Conservation (phyloP, 768 basidiomycete species). For the Russula abietina region DNA sequence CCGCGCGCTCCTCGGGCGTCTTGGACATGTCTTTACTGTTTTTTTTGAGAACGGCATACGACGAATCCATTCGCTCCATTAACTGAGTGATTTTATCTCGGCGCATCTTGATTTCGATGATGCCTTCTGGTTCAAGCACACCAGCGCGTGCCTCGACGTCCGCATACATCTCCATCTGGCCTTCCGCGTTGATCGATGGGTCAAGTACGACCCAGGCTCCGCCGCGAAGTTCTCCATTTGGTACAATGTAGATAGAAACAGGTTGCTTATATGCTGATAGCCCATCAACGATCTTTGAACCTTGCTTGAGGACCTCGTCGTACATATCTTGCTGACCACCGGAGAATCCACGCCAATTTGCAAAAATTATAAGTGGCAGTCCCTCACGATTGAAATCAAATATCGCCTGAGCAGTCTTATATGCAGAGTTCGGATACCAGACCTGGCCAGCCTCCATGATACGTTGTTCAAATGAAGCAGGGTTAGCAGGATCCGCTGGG, state of each 20-base stretch:
- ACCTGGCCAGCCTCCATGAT: slow-evolving; percentile 99
- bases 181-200: slow-evolving; percentile 88
- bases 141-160: slow-evolving; percentile 94
- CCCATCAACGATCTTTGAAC: slow-evolving; percentile 98
- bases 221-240: slow-evolving; percentile 96
- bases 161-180: slow-evolving; percentile 98
- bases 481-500: slow-evolving; percentile 97
- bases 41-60: slow-evolving; percentile 74
- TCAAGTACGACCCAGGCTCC: slow-evolving; percentile 99
- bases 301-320: slow-evolving; percentile 94
- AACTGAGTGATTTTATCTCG: slow-evolving; percentile 83
- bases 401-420: slow-evolving; percentile 99
- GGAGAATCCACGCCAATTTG: slow-evolving; percentile 99
- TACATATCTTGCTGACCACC: slow-evolving; percentile 99
- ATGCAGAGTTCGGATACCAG: slow-evolving; percentile 99
- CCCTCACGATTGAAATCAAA: slow-evolving; percentile 98
- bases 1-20: slow-evolving; percentile 66
- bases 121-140: slow-evolving; percentile 94
- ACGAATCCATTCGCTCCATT: slow-evolving; percentile 90
- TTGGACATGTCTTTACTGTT: slow-evolving; percentile 71
- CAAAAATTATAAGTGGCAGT: slow-evolving; percentile 95
- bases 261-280: slow-evolving; percentile 96
- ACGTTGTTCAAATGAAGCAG: slow-evolving; percentile 90
- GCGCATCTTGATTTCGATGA: slow-evolving; percentile 97
- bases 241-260: slow-evolving; percentile 96